Evolutionary conservation across 1,284 basidiomycete species (phyloP).

Genomic region (Naganishia liquefaciens): DNA sequence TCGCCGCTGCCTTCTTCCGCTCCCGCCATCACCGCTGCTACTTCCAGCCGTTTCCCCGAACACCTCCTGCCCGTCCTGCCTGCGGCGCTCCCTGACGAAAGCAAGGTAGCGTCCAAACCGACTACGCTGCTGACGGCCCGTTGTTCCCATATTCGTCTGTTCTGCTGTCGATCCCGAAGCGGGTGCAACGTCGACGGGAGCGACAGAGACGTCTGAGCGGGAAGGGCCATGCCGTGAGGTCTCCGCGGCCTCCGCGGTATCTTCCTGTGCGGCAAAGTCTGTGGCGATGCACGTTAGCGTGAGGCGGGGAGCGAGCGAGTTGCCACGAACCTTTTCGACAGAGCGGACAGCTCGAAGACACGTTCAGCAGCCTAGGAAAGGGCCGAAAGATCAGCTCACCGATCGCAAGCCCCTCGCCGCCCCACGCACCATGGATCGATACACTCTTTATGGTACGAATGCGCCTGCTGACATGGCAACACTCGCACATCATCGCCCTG

Average conservation of each 20-base stretch:
- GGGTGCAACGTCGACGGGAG: constrained; percentile 23
- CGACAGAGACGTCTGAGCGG: neutral
- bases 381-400: constrained; percentile 58
- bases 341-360: constrained; percentile 86
- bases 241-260: constrained; percentile 29
- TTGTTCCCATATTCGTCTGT: constrained; percentile 2
- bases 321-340: constrained; percentile 73
- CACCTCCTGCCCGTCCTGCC: neutral
- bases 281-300: constrained; percentile 14
- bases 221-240: neutral
- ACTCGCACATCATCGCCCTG: constrained; percentile 86
- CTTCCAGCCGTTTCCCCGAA: neutral
- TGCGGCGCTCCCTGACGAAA: constrained; percentile 43
- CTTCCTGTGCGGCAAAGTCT: constrained; percentile 49
- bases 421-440: constrained; percentile 53
- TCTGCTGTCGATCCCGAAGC: neutral
- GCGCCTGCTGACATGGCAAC: constrained; percentile 82
- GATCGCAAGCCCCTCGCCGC: neutral
- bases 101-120: constrained; percentile 49
- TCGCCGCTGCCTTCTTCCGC: constrained; percentile 8
- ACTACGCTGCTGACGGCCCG: constrained; percentile 18
- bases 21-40: constrained; percentile 1
- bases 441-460: constrained; percentile 73
- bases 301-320: neutral
- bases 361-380: constrained; percentile 72